A percentile compares a stretch with the other conserved stretches of the same genome.
Evolutionary conservation across 768 basidiomycete species (phyloP).

Genomic region (Termitomyces sp.): DNA sequence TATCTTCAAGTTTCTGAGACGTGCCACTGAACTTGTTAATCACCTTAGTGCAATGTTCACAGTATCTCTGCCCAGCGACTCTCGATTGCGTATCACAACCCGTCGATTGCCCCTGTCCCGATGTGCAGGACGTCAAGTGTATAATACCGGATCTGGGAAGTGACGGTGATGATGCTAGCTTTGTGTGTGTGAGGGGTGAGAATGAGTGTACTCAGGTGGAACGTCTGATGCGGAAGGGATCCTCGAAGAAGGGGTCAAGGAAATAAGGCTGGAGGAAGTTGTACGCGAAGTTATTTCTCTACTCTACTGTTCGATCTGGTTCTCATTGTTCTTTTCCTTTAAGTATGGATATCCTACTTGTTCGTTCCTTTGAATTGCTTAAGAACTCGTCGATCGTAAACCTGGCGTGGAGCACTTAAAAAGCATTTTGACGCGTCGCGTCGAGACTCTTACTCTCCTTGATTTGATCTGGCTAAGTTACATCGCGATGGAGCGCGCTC

Average conservation of each 20-base stretch:
- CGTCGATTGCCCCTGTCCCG: conserved; percentile 74
- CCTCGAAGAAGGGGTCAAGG: conserved; percentile 21
- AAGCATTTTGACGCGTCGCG: background rate
- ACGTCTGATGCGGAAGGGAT: conserved; percentile 37
- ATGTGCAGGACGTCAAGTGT: conserved; percentile 73
- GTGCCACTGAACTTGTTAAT: background rate
- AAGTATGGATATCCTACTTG: background rate
- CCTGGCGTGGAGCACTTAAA: background rate
- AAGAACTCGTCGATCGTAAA: background rate
- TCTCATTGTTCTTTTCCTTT: background rate
- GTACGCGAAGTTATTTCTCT: background rate
- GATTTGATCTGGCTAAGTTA: background rate
- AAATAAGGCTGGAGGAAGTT: conserved; percentile 6
- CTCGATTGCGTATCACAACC: conserved; percentile 61
- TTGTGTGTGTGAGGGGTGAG: conserved; percentile 64
- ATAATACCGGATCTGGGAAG: conserved; percentile 58
- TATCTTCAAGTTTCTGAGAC: background rate
- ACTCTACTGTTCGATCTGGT: background rate
- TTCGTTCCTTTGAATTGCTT: background rate
- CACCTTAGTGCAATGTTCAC: conserved; percentile 57
- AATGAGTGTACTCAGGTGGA: conserved; percentile 61
- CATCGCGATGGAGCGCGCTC: background rate
- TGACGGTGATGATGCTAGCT: conserved; percentile 47
- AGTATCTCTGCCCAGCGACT: conserved; percentile 72
- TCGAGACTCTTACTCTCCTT: background rate